These are phyloP conservation scores for Ophiocordyceps camponoti-saundersi DNA, from an alignment of 2,329 filamentous ascomycete genomes.

Conservation along the genomic window DNA sequence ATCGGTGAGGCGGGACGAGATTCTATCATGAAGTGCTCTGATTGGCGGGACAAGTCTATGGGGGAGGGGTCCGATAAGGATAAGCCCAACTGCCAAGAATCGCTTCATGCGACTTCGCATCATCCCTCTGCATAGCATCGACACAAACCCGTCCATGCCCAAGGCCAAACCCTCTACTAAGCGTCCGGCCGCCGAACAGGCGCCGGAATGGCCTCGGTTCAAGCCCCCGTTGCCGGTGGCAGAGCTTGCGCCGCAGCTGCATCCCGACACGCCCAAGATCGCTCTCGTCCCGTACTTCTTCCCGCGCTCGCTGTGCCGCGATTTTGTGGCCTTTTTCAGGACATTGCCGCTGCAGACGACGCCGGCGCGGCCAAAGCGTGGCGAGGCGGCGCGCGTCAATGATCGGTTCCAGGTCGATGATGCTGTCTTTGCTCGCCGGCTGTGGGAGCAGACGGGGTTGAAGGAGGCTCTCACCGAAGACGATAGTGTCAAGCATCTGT, in stretches of 20 bases:
- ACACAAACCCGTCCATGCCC: conserved; percentile 15
- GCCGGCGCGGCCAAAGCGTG: conserved; percentile 59
- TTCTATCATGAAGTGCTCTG: neutral
- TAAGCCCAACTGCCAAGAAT: neutral
- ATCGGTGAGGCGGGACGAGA: neutral
- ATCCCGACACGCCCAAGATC: conserved; percentile 41
- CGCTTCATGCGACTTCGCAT: neutral
- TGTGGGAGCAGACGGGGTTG: conserved; percentile 68
- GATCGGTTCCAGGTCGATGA: conserved; percentile 79
- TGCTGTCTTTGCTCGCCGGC: conserved; percentile 48
- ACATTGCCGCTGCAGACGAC: conserved; percentile 60
- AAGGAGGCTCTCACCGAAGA: conserved; percentile 36
- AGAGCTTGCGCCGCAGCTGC: conserved; percentile 42
- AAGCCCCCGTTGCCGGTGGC: conserved; percentile 49
- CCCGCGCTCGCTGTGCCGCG: conserved; percentile 56
- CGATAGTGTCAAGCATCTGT: conserved; percentile 20
- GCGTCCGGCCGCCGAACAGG: conserved; percentile 9
- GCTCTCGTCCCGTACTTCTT: conserved; percentile 59
- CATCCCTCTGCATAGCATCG: neutral
- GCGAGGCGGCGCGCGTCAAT: conserved; percentile 72
- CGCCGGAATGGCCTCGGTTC: conserved; percentile 52
- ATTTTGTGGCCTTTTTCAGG: conserved; percentile 56
- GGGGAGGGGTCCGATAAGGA: neutral
- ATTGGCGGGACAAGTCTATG: neutral
- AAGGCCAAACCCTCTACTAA: conserved; percentile 4